phyloP scores from a whole-genome alignment of 805 yeast species.

The Starmerella floris region DNA sequence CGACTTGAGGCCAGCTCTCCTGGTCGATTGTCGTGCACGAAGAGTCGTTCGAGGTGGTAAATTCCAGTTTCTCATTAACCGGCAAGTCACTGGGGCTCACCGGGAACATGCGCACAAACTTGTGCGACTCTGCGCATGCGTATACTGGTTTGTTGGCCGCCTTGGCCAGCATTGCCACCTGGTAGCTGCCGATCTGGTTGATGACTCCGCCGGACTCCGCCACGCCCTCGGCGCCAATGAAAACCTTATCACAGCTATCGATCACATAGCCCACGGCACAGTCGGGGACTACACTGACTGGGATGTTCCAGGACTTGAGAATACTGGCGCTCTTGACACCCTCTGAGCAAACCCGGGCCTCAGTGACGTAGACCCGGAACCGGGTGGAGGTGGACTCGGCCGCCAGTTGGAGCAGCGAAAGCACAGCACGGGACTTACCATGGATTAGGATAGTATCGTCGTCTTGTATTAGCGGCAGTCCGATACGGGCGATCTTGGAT shows the following conservation, averaged over 20 bases:
- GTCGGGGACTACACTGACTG: slow-evolving; percentile 78
- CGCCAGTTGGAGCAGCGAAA: slow-evolving; percentile 61
- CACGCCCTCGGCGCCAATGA: slow-evolving; percentile 98
- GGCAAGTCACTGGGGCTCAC: slow-evolving; percentile 87
- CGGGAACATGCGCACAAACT: slow-evolving; percentile 92
- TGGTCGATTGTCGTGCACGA: slow-evolving; percentile 19
- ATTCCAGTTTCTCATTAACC: slow-evolving; percentile 36
- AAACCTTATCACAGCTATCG: slow-evolving; percentile 79
- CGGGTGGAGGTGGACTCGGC: slow-evolving; percentile 55
- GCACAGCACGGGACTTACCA: slow-evolving; percentile 83
- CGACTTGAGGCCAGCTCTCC: slow-evolving; percentile 47
- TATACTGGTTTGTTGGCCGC: slow-evolving; percentile 85
- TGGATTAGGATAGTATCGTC: slow-evolving; percentile 84
- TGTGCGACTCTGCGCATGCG: slow-evolving; percentile 88
- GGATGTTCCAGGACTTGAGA: slow-evolving; percentile 60
- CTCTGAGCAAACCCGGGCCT: slow-evolving; percentile 73
- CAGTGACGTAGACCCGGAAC: slow-evolving; percentile 84
- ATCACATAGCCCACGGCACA: slow-evolving; percentile 87
- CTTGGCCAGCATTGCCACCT: slow-evolving; percentile 83
- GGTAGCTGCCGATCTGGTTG: slow-evolving; percentile 83
- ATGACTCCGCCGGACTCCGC: slow-evolving; percentile 98
- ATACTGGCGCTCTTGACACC: slow-evolving; percentile 59
- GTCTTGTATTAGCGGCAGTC: slow-evolving; percentile 79
- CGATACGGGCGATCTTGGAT: slow-evolving; percentile 73
- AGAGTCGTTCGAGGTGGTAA: slow-evolving; percentile 24